phyloP scores from a whole-genome alignment of 1,284 basidiomycete species.

The Microbotryomycetes sp. region DNA sequence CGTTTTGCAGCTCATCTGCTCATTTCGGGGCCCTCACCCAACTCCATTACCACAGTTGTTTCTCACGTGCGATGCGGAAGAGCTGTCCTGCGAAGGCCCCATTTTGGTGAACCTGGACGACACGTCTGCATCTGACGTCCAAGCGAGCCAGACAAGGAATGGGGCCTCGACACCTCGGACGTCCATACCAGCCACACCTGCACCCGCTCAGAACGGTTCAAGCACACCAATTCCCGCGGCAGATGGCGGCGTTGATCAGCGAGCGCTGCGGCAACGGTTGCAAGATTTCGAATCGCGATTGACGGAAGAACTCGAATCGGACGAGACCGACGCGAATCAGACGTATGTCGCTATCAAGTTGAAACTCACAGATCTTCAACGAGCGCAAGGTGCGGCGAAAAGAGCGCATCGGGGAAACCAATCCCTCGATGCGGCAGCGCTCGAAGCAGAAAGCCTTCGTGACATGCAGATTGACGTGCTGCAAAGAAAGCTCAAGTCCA shows the following conservation, averaged over 20 bases:
- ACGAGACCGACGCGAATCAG: slow-evolving; percentile 32
- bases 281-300: background rate
- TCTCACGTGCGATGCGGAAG: slow-evolving; percentile 59
- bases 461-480: slow-evolving; percentile 52
- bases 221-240: slow-evolving; percentile 14
- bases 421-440: slow-evolving; percentile 28
- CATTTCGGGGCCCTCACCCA: background rate
- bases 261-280: background rate
- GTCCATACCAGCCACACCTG: background rate
- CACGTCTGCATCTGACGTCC: slow-evolving; percentile 33
- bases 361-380: slow-evolving; percentile 25
- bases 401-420: slow-evolving; percentile 31
- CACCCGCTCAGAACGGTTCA: slow-evolving; percentile 8
- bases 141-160: slow-evolving; percentile 1
- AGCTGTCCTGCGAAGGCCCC: slow-evolving; percentile 43
- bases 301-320: slow-evolving; percentile 13
- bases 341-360: slow-evolving; percentile 28
- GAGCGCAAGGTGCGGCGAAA: slow-evolving; percentile 30
- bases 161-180: background rate
- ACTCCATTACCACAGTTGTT: slow-evolving; percentile 51
- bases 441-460: slow-evolving; percentile 41
- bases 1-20: slow-evolving; percentile 36
- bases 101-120: background rate
- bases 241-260: slow-evolving; percentile 7
- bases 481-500: slow-evolving; percentile 47